Base-by-base conservation (phyloP, 345 rosid genomes). In the Conringia planisiliqua region DNA sequence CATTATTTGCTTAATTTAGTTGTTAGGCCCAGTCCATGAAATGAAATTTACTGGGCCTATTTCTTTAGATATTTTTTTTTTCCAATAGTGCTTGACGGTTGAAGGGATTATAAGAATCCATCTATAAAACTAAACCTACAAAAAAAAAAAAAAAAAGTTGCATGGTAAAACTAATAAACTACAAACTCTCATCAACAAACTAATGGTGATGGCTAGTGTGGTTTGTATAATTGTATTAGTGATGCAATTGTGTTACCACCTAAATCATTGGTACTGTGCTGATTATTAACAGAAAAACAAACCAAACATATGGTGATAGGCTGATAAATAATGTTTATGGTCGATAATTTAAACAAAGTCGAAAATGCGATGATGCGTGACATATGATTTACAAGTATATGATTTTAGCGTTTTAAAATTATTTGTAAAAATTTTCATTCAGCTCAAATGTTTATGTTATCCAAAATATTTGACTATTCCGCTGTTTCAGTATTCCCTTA, bases 21-120 rank as follows among this genome's bases (percentile, higher is more conserved):
- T 68, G 11, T 51, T 60, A 22, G 74, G 79, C 70, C 69, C 79
- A 54, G 4, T 52, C 40, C 48, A 50, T 8, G 1, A 20, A 10
- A 30, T 12, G 0, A 64, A 4, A 44, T 22, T 3, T 66, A 46
- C 33, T 74, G 78, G 72, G 72, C 72, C 56, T 43, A 12, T 3
- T 4, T 57, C 12, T 12, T 66, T 6, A 11, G 11, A 10, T 29
- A 7, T 55, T 14, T 55, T 29, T 27, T 16, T 29, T 29, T 13
- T 29, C 30, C 6, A 14, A 29, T 54, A 29, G 36, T 29, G 59
- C 35, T 52, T 8, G 12, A 48, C 27, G 20, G 29, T 18, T 24
- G 11, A 51, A 51, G 57, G n/a, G n/a, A n/a, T 52, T 12, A 30
- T 12, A 48, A 26, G 35, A 52, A 12, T 24, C 4, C 58, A 26